Evolutionary conservation across 352 stramenopile species (phyloP).

Genomic region (Aphanomyces stellatus): DNA sequence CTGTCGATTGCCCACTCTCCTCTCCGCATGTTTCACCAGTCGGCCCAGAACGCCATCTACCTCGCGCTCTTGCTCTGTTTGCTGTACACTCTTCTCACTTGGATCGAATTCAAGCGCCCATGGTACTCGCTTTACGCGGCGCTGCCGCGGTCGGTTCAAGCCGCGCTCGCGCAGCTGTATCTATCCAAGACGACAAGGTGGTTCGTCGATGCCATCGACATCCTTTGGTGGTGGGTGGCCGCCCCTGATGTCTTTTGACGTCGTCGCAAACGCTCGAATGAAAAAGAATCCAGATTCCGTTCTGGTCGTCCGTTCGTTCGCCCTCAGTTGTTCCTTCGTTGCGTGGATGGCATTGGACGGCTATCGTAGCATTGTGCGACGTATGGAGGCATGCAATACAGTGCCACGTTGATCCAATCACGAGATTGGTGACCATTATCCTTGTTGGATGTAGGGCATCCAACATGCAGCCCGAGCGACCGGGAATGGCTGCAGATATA

Average conservation of each 20-base stretch:
- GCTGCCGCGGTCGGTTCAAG: not conserved
- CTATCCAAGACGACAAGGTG: not conserved
- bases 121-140: not conserved
- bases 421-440: too few relatives aligned
- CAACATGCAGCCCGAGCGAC: too few relatives aligned
- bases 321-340: too few relatives aligned
- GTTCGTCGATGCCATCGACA: not conserved
- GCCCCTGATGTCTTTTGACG: too few relatives aligned
- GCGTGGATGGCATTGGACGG: too few relatives aligned
- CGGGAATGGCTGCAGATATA: too few relatives aligned
- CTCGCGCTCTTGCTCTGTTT: not conserved
- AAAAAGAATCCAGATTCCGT: too few relatives aligned
- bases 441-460: too few relatives aligned
- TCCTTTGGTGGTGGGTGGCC: not conserved
- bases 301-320: too few relatives aligned
- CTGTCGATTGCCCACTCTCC: not conserved
- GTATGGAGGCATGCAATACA: too few relatives aligned
- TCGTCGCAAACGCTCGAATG: not conserved
- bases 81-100: not conserved
- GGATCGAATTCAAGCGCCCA: not conserved
- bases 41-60: not conserved
- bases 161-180: not conserved
- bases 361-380: too few relatives aligned
- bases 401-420: too few relatives aligned
- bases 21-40: not conserved